Percentiles rank a stretch among this genome's conserved stretches.
Evolutionary conservation across 495 filamentous ascomycete genomes (phyloP).

Genomic region (Aspergillus campestris): DNA sequence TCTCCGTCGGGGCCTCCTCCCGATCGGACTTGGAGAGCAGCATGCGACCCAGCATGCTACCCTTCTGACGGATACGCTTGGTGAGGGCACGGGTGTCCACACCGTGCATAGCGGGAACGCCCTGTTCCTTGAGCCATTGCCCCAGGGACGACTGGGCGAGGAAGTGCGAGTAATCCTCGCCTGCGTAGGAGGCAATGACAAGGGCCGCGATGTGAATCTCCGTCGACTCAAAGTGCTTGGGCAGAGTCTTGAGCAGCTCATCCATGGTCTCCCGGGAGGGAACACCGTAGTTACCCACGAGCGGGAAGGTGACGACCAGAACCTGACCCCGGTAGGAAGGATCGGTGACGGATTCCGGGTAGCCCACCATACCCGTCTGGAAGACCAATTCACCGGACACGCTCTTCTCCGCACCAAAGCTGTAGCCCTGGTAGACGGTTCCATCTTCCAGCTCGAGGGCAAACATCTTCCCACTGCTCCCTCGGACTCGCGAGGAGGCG

Average conservation of each 20-base stretch:
- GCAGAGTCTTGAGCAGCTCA: constrained; percentile 69
- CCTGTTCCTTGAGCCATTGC: constrained; percentile 91
- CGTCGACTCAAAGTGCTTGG: constrained; percentile 83
- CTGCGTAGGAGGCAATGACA: constrained; percentile 81
- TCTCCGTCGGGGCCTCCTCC: constrained; percentile 21
- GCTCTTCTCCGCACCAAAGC: constrained; percentile 88
- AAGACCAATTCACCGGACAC: constrained; percentile 95
- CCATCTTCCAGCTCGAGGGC: constrained; percentile 88
- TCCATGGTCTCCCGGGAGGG: constrained; percentile 77
- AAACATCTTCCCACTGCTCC: constrained; percentile 51
- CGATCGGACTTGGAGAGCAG: constrained; percentile 54
- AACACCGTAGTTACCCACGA: constrained; percentile 93
- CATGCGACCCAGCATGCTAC: constrained; percentile 93
- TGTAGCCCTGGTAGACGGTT: constrained; percentile 79
- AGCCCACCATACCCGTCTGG: constrained; percentile 99
- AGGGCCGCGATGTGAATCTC: constrained; percentile 90
- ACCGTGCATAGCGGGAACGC: constrained; percentile 91
- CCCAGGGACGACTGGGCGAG: constrained; percentile 83
- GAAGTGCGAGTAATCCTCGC: constrained; percentile 91
- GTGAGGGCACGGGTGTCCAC: constrained; percentile 92
- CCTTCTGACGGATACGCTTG: constrained; percentile 85
- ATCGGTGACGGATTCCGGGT: constrained; percentile 90
- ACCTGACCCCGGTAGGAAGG: constrained; percentile 91
- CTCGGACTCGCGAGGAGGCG: constrained; percentile 31
- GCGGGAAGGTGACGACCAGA: constrained; percentile 81